Evolutionary conservation across 352 stramenopile species (phyloP).

Genomic region (Phytophthora foliorum): DNA sequence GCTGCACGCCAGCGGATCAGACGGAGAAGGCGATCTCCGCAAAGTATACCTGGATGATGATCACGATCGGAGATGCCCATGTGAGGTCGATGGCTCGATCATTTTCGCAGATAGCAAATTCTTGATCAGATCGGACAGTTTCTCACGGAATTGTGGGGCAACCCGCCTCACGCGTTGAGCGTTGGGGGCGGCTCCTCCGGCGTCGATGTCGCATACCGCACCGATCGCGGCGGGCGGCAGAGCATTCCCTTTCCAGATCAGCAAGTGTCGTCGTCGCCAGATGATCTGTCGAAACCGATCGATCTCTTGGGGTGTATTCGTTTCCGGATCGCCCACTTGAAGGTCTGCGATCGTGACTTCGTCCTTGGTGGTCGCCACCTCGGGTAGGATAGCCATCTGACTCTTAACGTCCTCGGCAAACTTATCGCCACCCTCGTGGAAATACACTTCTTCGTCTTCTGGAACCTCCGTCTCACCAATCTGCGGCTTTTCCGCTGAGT

Average conservation of each 20-base stretch:
- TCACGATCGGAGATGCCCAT: slow-evolving; percentile 12
- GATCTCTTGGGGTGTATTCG: neutral
- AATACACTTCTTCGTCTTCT: neutral
- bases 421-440: neutral
- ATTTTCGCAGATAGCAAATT: neutral
- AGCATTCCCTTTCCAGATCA: neutral
- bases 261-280: neutral
- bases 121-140: neutral
- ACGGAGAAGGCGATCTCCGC: too few relatives aligned
- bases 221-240: neutral
- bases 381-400: neutral
- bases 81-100: neutral
- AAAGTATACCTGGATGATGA: too few relatives aligned
- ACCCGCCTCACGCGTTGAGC: neutral
- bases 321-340: neutral
- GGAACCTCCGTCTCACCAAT: neutral
- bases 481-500: neutral
- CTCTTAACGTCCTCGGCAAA: neutral
- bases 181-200: neutral
- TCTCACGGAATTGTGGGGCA: neutral
- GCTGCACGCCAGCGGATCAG: too few relatives aligned
- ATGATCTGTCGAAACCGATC: neutral
- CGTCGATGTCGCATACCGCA: neutral
- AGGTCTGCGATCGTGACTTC: neutral
- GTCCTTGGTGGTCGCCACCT: neutral